Base-by-base conservation (phyloP, 768 basidiomycete species). In the Russula olivacea region DNA sequence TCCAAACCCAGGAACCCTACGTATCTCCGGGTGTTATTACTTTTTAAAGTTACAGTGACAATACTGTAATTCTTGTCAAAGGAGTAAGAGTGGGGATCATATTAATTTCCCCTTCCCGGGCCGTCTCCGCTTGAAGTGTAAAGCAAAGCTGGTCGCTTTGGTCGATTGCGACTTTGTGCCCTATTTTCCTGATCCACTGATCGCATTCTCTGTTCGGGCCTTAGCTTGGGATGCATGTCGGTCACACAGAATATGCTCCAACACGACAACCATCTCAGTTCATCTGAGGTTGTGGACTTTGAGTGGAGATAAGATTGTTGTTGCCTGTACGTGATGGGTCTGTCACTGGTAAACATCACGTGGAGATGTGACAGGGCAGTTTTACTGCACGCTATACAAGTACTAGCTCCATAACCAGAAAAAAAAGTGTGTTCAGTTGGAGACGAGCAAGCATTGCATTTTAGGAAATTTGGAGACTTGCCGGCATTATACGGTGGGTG, bases 21-120 rank as follows among this genome's bases (percentile, higher is more conserved):
- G 52, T 63, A 55, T 63, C 38, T 59, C 62, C 51, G 62, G 52
- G n/a, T 48, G 52, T 49, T 28, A 55, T 55, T 30, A 21, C 11
- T 12, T 21, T 59, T 59, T 59, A 48, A n/a, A 32, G 34, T 53
- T 50, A 38, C 38, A 5, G 21, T n/a, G 40, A 30, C 36, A 23
- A 40, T 6, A 45, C 17, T 36, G 11, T 19, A 12, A 11, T 34
- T 34, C 34, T 34, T 34, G 34, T 47, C 43, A 58, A 54, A 58
- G 53, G 60, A 49, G 53, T 38, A 55, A 56, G 45, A 61, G 32
- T n/a, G 19, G 55, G 54, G 14, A 55, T 49, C 54, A 47, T 4
- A 36, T 36, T 32, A 3, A 53, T 36, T 41, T 40, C 30, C 14
- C 40, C 25, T 25, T 32, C 36, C 41, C 58, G 55, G 41, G 41